Evolutionary conservation across 495 filamentous ascomycete genomes (phyloP).

Genomic region (Copromyces sp.): DNA sequence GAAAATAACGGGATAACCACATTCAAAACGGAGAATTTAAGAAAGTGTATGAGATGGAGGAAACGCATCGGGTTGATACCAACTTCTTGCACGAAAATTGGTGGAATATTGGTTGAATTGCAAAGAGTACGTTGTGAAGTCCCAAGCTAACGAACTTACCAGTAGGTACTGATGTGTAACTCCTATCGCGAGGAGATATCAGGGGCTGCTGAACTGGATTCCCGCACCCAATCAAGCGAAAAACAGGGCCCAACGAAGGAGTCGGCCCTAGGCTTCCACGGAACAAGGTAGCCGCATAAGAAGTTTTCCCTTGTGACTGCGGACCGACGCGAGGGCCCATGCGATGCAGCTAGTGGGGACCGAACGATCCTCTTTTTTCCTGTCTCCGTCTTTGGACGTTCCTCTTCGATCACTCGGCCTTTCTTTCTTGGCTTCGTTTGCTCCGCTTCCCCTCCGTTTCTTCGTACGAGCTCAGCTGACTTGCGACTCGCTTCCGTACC

Average conservation of each 20-base stretch:
- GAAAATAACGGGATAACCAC: no score
- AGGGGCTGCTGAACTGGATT: neutral
- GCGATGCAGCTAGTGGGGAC: conserved; percentile 1
- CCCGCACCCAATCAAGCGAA: neutral
- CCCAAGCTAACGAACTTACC: no score
- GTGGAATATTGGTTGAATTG: no score
- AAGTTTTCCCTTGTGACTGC: conserved; percentile 26
- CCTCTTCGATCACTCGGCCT: neutral
- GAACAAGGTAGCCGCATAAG: conserved; percentile 4
- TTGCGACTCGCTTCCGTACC: neutral
- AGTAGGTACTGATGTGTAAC: neutral
- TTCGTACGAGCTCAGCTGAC: neutral
- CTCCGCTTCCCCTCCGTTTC: neutral
- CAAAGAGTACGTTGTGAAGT: no score
- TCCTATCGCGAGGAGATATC: neutral
- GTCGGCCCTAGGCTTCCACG: neutral
- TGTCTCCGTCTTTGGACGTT: no score
- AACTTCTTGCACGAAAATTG: no score
- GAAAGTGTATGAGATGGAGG: no score
- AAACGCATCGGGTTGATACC: no score
- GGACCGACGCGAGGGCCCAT: conserved; percentile 22
- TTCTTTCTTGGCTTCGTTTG: neutral
- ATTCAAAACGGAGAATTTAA: no score
- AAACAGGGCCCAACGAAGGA: neutral
- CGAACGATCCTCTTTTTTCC: neutral